Percentiles rank a stretch among this genome's conserved stretches.
phyloP scores from a whole-genome alignment of 345 rosid species.

The Gynandropsis gynandra region DNA sequence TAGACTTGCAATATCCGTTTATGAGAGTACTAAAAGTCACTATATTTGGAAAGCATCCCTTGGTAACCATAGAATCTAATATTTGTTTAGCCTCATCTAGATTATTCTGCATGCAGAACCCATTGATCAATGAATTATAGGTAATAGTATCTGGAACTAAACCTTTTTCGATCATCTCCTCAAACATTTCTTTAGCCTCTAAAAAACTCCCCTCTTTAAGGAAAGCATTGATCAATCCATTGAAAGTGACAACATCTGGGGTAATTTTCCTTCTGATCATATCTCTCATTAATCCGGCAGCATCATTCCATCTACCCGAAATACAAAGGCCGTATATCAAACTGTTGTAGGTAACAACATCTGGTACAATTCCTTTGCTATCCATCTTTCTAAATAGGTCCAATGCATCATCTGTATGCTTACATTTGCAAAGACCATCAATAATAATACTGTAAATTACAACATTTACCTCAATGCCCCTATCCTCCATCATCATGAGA shows the following conservation, averaged over 20 bases:
- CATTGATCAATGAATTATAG: constrained; percentile 22
- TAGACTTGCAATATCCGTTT: constrained; percentile 21
- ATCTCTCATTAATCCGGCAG: constrained; percentile 6
- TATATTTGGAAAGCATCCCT: constrained; percentile 11
- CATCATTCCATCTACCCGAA: constrained; percentile 9
- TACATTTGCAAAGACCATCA: too few relatives aligned
- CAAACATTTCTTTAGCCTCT: constrained; percentile 8
- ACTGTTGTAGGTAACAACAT: too few relatives aligned
- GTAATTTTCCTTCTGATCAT: constrained; percentile 2
- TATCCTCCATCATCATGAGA: too few relatives aligned
- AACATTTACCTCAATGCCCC: neutral
- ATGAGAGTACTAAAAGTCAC: constrained; percentile 20
- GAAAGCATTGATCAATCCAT: neutral
- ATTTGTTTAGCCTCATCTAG: constrained; percentile 21
- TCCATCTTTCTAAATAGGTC: neutral
- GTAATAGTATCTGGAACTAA: constrained; percentile 14
- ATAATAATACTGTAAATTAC: neutral
- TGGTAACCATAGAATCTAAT: constrained; percentile 15
- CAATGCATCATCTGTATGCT: constrained; percentile 14
- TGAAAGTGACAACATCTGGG: constrained; percentile 8
- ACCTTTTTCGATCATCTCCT: constrained; percentile 12
- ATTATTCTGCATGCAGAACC: constrained; percentile 22
- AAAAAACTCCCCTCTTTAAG: constrained; percentile 13
- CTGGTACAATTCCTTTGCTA: constrained; percentile 15
- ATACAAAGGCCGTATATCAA: constrained; percentile 18